Percentiles rank a stretch among this genome's conserved stretches.
These are phyloP conservation scores for Penicillium crystallinum DNA, from an alignment of 495 filamentous ascomycete genomes.

Conservation along the genomic window DNA sequence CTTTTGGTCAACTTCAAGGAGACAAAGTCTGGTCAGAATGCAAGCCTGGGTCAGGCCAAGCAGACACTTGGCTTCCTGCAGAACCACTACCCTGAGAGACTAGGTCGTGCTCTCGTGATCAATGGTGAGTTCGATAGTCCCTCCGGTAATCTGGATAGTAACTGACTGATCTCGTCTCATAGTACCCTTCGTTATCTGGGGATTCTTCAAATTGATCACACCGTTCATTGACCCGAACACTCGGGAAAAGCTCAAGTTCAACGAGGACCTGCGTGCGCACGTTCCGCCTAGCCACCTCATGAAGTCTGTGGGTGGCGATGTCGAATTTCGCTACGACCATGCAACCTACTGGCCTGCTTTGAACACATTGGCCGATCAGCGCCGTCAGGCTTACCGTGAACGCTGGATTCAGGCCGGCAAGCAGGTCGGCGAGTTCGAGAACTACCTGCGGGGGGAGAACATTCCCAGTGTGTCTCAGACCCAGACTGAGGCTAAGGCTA, in stretches of 20 bases:
- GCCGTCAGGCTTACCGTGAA: constrained; percentile 51
- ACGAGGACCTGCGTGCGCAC: constrained; percentile 73
- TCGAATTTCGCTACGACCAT: constrained; percentile 85
- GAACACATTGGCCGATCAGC: constrained; percentile 57
- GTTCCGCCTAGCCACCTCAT: constrained; percentile 76
- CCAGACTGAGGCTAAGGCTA: constrained; percentile 1
- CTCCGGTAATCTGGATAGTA: neutral
- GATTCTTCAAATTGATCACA: constrained; percentile 91
- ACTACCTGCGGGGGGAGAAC: constrained; percentile 65
- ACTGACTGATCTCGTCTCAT: constrained; percentile 3
- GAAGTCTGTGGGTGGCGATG: constrained; percentile 50
- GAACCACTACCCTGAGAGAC: constrained; percentile 86
- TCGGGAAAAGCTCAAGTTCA: constrained; percentile 89
- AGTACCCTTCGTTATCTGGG: constrained; percentile 84
- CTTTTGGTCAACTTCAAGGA: constrained; percentile 87
- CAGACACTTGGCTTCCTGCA: constrained; percentile 84
- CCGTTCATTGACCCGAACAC: constrained; percentile 95
- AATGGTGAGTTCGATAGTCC: constrained; percentile 58
- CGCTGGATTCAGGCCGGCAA: constrained; percentile 77
- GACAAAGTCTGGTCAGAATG: constrained; percentile 67
- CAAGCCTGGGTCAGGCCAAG: constrained; percentile 67
- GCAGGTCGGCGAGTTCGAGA: constrained; percentile 76
- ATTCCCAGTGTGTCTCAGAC: constrained; percentile 34
- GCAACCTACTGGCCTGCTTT: constrained; percentile 83
- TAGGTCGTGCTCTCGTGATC: constrained; percentile 83